phyloP scores from a whole-genome alignment of 176 grass and related monocot species.

The sorghum (Sorghum bicolor) region DNA sequence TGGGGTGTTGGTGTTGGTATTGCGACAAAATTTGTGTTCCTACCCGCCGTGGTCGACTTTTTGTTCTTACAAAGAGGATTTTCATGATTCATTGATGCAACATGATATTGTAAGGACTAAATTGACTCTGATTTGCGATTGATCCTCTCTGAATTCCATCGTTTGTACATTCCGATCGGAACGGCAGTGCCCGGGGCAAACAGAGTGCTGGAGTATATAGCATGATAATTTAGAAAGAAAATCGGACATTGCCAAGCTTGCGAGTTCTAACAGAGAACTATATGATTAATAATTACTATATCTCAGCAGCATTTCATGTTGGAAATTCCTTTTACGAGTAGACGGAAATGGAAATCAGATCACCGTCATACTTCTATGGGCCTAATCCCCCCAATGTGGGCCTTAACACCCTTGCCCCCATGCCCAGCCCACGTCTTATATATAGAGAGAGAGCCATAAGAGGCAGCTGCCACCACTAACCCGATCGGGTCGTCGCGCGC shows the following conservation, averaged over 20 bases:
- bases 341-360: too few species aligned
- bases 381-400: too few species aligned
- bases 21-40: conserved; percentile 17
- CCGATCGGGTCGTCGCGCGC: too few species aligned
- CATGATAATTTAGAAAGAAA: neutral
- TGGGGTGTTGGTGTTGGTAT: conserved; percentile 28
- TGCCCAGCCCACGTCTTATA: too few species aligned
- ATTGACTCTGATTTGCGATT: conserved; percentile 13
- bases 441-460: too few species aligned
- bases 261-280: too few species aligned
- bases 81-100: conserved; percentile 13
- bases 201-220: neutral
- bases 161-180: neutral
- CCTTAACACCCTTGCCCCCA: too few species aligned
- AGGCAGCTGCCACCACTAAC: too few species aligned
- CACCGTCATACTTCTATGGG: too few species aligned
- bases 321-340: too few species aligned
- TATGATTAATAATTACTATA: too few species aligned
- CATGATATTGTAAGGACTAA: neutral
- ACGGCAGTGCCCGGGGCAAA: neutral
- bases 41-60: neutral
- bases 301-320: too few species aligned
- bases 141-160: neutral
- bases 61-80: conserved; percentile 4
- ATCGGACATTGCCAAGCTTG: neutral